Percentiles rank a stretch among this genome's conserved stretches.
phyloP scores from a whole-genome alignment of 805 yeast genomes.

The Kluyveromyces dobzhanskii region DNA sequence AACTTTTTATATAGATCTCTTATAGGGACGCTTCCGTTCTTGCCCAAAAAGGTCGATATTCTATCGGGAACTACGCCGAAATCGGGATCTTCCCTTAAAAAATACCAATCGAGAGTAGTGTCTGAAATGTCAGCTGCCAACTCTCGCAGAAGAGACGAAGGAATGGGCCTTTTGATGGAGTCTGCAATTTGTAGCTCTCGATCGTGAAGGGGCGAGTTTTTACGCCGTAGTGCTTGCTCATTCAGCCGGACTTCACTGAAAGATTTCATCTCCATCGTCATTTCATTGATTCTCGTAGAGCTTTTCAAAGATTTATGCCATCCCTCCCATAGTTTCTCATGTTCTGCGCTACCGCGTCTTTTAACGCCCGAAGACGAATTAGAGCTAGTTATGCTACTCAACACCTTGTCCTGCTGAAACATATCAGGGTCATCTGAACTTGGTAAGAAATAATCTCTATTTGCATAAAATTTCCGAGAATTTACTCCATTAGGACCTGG shows the following conservation, averaged over 20 bases:
- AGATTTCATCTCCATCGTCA: background rate
- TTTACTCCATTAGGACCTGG: background rate
- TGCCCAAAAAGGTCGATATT: background rate
- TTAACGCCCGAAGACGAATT: background rate
- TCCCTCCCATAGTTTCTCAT: constrained; percentile 1
- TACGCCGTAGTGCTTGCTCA: background rate
- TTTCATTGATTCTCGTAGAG: background rate
- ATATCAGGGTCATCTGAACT: background rate
- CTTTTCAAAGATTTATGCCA: constrained; percentile 1
- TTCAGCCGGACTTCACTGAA: background rate
- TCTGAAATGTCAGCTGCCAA: background rate
- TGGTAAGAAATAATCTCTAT: background rate
- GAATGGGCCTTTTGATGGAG: background rate
- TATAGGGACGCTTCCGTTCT: background rate
- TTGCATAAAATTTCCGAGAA: background rate
- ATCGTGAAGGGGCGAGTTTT: background rate
- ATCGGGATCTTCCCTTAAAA: background rate
- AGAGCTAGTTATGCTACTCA: background rate
- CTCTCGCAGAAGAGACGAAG: background rate
- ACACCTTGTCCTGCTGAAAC: background rate
- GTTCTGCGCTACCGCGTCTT: background rate
- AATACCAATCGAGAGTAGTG: constrained; percentile 3
- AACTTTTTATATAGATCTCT: background rate
- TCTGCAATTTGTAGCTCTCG: background rate
- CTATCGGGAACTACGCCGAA: background rate